These are phyloP conservation scores for Cladosporium cucumerinum DNA, from an alignment of 2,329 filamentous ascomycete species.

Conservation along the genomic window DNA sequence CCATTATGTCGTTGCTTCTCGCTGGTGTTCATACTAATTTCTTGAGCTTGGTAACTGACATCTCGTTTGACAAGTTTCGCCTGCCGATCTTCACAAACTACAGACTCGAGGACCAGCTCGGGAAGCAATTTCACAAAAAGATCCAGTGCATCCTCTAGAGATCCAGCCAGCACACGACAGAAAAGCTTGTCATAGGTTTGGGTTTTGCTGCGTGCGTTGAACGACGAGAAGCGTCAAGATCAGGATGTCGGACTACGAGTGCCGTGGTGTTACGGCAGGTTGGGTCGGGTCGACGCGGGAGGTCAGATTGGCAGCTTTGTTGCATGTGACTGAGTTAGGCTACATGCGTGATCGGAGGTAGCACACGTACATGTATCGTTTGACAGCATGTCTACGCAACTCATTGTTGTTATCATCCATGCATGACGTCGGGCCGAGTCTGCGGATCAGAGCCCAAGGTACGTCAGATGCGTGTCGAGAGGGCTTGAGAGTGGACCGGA, in stretches of 20 bases:
- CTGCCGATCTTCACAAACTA: not conserved
- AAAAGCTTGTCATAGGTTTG: not conserved
- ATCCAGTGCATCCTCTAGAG: not conserved
- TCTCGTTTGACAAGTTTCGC: not conserved
- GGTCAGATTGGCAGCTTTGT: not conserved
- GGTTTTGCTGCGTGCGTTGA: not conserved
- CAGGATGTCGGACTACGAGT: not conserved
- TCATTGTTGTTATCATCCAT: not conserved
- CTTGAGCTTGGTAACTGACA: not conserved
- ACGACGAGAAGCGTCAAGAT: not conserved
- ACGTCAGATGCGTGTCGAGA: not conserved
- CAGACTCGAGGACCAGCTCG: not conserved
- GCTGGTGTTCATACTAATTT: not conserved
- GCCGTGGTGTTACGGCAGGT: not conserved
- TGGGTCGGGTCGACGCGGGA: not conserved
- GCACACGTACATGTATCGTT: not conserved
- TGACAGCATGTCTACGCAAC: not conserved
- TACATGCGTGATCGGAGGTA: not conserved
- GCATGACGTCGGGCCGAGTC: slow-evolving; percentile 3
- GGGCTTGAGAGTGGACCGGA: not conserved
- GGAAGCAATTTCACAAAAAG: not conserved
- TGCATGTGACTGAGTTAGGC: not conserved
- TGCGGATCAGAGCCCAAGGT: not conserved
- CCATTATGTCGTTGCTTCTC: not conserved
- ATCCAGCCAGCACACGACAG: not conserved